Evolutionary conservation across 2,329 filamentous ascomycete species (phyloP), one percentile per base, ranked within the genome.

Genomic region (Aspergillus sp.): DNA sequence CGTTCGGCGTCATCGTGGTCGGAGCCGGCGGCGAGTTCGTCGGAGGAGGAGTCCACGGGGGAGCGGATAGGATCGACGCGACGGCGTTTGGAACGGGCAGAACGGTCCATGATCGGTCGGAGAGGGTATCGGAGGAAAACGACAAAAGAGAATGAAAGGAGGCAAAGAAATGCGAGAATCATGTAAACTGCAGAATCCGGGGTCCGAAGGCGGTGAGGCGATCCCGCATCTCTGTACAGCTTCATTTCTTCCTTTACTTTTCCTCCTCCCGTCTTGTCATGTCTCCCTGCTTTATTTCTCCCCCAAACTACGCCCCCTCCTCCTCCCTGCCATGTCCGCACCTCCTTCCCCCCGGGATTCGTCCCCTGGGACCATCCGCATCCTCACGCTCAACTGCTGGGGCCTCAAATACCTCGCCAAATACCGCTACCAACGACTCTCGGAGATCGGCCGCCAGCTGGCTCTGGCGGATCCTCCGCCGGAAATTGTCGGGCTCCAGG

Each of bases 321-420:
- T 40, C 16, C 13, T 4, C 38, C 35, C 1, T 26, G 35, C 24
- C 46, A 30, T 32, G 16, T 46, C 49, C 16, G 47, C 62, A 42
- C 45, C 52, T 41, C 55, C 69, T 65, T 60, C 83, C 6, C 70
- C 81, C 16, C 4, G 14, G 19, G 20, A 26, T 30, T 4, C 35
- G 33, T 24, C 46, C 20, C 26, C 26, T 8, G 26, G 9, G 26
- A 11, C 26, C 35, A 82, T 97, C 67, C 87, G 88, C 65, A 80
- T 97, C 61, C 76, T 96, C 59, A 94, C 90, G 4, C 83, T 96
- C 70, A 99, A 99, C 74, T 96, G 91, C 83, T 97, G 94, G 93
- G 94, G 94, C 47, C 84, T 97, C 56, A 93, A 95, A 66, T 90
- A 85, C 75, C 80, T 97, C 65, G 86, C 92, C 47, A 86, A 86